Evolutionary conservation across 345 rosid species (phyloP), one percentile per base, ranked within the genome.

Genomic region (Eucalyptus decipiens): DNA sequence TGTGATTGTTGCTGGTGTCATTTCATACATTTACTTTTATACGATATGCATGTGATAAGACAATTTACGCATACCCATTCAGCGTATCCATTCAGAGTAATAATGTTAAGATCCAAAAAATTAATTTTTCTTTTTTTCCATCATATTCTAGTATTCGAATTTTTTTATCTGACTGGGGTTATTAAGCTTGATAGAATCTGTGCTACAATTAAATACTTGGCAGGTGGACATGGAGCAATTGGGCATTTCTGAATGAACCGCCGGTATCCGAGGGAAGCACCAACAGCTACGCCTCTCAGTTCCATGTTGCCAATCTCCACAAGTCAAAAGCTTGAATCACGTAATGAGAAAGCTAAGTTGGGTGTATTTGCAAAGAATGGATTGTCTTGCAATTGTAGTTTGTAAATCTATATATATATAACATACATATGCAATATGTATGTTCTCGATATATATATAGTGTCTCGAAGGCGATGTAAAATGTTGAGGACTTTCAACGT

Each of bases 181-280:
- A 8, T 6, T 87, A 13, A 58, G 21, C n/a, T 32, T n/a, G 49
- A 58, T 43, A 6, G 24, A 28, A 52, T 52, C 9, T 87, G 54
- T 40, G 7, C 37, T 30, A 5, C 16, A 13, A 19, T 65, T 24
- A 24, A 10, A 42, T 62, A 24, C 24, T 24, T 30, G 58, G 90
- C 88, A 95, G 99, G 99, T 97, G 99, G 99, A 95, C 88, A 6
- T 91, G 95, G 83, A 97, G 98, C 94, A 95, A 90, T 87, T 95
- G 89, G 98, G 99, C 99, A 32, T 96, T 96, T 90, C 92, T 97
- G 65, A 97, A 97, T 83, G 99, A 96, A 90, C 96, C 98, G 3
- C 97, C 96, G 6, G 96, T 94, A 69, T 90, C 90, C 13, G 97
- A 95, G 86, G 87, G 92, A 28, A 34, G 92, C 87, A 89, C 93